These are phyloP conservation scores for Gliomastix tumulicola DNA, from an alignment of 2,329 filamentous ascomycete genomes.

Conservation along the genomic window DNA sequence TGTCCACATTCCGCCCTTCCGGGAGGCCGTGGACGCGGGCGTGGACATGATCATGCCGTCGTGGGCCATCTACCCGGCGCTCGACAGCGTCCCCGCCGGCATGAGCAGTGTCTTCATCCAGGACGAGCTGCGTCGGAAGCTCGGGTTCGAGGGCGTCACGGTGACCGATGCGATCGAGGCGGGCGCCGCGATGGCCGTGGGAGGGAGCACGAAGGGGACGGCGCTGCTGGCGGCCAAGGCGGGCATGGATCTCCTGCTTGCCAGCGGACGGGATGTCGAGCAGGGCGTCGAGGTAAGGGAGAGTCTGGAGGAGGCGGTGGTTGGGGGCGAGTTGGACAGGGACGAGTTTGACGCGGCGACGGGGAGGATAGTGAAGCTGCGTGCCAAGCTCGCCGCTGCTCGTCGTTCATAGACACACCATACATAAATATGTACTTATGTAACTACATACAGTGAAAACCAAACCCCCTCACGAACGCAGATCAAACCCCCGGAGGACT, in stretches of 20 bases:
- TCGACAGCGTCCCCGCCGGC: constrained; percentile 10
- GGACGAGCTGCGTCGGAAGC: constrained; percentile 9
- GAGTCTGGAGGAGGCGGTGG: constrained; percentile 6
- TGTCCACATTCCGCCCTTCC: constrained; percentile 9
- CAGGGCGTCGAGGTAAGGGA: constrained; percentile 8
- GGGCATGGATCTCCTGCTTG: constrained; percentile 11
- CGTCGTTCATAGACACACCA: too few relatives aligned
- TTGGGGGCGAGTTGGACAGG: constrained; percentile 4
- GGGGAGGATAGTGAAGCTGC: constrained; percentile 7
- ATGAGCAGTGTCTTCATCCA: constrained; percentile 10
- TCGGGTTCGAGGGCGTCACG: constrained; percentile 10
- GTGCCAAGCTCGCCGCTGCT: constrained; percentile 3
- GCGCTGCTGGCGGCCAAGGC: constrained; percentile 7
- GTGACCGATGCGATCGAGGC: constrained; percentile 12
- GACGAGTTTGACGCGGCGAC: constrained; percentile 10
- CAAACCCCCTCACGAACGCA: too few relatives aligned
- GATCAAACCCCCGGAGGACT: constrained; percentile 21
- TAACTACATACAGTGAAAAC: too few relatives aligned
- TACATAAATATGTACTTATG: too few relatives aligned
- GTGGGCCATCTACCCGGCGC: constrained; percentile 11
- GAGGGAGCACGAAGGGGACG: too few relatives aligned
- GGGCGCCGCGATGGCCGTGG: constrained; percentile 5
- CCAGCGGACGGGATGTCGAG: constrained; percentile 8
- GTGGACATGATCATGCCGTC: constrained; percentile 10
- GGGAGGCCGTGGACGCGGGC: constrained; percentile 9